Evolutionary conservation across 352 stramenopile species (phyloP).

Genomic region (Saprolegnia diclina): DNA sequence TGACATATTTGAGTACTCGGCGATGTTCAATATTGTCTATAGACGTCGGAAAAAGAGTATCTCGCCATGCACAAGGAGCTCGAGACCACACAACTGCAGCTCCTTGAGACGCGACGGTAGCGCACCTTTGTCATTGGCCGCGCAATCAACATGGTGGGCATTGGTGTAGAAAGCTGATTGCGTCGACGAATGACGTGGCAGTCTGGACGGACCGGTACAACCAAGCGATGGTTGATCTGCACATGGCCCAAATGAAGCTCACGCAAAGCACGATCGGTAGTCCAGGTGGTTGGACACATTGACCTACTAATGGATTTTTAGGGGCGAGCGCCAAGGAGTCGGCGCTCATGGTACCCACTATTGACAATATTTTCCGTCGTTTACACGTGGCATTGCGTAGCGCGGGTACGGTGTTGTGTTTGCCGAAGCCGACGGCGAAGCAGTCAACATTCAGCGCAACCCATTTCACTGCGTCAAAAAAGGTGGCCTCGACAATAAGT

Average conservation of each 20-base stretch:
- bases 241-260: constrained; percentile 63
- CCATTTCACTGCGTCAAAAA: constrained; percentile 23
- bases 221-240: constrained; percentile 79
- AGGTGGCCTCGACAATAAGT: neutral
- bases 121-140: constrained; percentile 27
- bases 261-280: constrained; percentile 59
- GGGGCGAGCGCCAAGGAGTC: constrained; percentile 61
- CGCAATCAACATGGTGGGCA: constrained; percentile 41
- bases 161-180: constrained; percentile 32
- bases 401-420: constrained; percentile 25
- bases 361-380: constrained; percentile 9
- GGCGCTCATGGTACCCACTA: constrained; percentile 41
- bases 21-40: neutral
- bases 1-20: neutral
- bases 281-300: neutral
- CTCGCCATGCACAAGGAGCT: constrained; percentile 56
- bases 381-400: neutral
- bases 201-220: constrained; percentile 78
- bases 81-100: constrained; percentile 55
- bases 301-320: constrained; percentile 24
- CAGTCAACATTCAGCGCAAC: constrained; percentile 22
- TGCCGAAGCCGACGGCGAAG: constrained; percentile 21
- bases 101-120: constrained; percentile 63
- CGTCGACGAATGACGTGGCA: constrained; percentile 37
- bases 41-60: constrained; percentile 75